Evolutionary conservation across 2,329 filamentous ascomycete genomes (phyloP), one percentile per base, ranked within the genome.

Genomic region (Cladophialophora immunda): DNA sequence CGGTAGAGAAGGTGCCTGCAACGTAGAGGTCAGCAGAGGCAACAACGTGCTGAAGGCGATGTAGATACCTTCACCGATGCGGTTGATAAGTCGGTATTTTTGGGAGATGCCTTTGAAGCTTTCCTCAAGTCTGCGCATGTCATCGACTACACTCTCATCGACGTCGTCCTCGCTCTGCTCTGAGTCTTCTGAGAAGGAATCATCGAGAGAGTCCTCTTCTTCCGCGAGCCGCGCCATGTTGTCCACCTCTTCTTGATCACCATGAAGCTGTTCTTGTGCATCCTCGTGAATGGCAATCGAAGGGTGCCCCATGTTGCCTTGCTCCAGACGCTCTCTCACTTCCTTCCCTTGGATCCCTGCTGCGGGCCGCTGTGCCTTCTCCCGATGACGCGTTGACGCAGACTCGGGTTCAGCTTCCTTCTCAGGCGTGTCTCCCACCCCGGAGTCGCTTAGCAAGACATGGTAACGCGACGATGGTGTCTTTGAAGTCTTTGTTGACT

Each of bases 1-100:
- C 95, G 1, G 95, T 98, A 0, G 95, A 98, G 77, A 99, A 99
- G 1, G 95, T 99, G 65, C 95, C 93, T 97, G 71, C 8, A n/a
- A 22, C 41, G 27, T 58, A 30, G 17, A 13, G 55, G 57, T 68
- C 27, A 74, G 68, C 19, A 53, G 36, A 53, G 50, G 64, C 36
- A 54, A 22, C 25, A 22, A 67, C 67, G 47, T 52, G 55, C 62
- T 36, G 13, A 62, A 36, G 66, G 73, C 64, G 27, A 19, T 32
- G n/a, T 25, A 6, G 7, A 27, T 80, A 94, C 93, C 95, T 86
- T 99, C 95, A 75, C 95, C 95, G 75, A 99, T 99, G 69, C 94
- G 90, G 80, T 97, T 97, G 77, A 99, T 95, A 62, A 99, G 81
- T 61, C 94, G 90, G 80, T 94, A 99, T 65, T 90, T 89, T 74